Percentiles rank a stretch among this genome's conserved stretches.
These are phyloP conservation scores for Herpomyces periplanetae DNA, from an alignment of 2,329 filamentous ascomycete genomes.

Conservation along the genomic window DNA sequence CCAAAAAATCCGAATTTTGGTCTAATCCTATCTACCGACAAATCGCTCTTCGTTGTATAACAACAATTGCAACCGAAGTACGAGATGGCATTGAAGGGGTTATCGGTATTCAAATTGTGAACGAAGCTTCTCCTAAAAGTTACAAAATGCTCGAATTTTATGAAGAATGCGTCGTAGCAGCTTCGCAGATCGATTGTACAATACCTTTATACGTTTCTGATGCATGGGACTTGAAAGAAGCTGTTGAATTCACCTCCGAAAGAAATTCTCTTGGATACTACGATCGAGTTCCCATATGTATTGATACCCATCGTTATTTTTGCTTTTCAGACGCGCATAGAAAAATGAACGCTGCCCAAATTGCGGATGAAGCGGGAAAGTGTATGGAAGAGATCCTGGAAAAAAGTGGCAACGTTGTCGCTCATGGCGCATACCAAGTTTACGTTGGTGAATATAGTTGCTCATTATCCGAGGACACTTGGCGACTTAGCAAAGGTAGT, in stretches of 20 bases:
- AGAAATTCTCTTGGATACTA: conserved; percentile 8
- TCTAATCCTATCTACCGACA: conserved; percentile 9
- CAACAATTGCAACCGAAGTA: conserved; percentile 13
- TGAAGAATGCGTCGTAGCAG: conserved; percentile 11
- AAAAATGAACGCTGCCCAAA: conserved; percentile 12
- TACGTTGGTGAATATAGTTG: conserved; percentile 19
- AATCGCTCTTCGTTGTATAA: conserved; percentile 11
- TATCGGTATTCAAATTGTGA: conserved; percentile 16
- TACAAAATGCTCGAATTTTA: conserved; percentile 17
- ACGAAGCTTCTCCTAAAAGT: conserved; percentile 14
- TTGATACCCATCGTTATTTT: conserved; percentile 20
- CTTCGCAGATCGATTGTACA: conserved; percentile 11
- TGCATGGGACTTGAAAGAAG: conserved; percentile 13
- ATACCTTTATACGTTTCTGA: conserved; percentile 18
- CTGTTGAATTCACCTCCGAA: conserved; percentile 10
- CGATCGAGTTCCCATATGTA: conserved; percentile 11
- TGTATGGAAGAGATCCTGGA: conserved; percentile 11
- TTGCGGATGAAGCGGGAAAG: conserved; percentile 10
- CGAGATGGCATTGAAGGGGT: conserved; percentile 10
- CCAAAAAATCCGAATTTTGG: conserved; percentile 14
- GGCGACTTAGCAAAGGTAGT: conserved; percentile 11
- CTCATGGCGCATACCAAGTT: conserved; percentile 12
- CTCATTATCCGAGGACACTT: conserved; percentile 13
- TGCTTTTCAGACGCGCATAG: conserved; percentile 15
- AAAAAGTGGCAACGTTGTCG: conserved; percentile 11